Evolutionary conservation across 2,329 filamentous ascomycete genomes (phyloP).

Genomic region (Acrocalymma vagum): DNA sequence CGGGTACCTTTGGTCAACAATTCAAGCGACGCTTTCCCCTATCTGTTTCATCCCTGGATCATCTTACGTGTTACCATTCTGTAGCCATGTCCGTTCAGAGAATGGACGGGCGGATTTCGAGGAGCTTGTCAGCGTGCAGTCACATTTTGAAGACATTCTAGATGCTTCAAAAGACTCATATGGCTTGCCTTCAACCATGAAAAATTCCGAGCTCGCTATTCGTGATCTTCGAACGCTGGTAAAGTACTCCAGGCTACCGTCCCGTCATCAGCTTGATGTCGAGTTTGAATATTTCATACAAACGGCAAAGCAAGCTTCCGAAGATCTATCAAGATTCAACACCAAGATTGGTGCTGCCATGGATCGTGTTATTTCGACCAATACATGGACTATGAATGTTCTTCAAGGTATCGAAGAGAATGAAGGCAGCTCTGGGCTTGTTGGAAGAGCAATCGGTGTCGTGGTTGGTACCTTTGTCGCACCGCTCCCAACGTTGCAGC

Average conservation of each 20-base stretch:
- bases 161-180: constrained; percentile 72
- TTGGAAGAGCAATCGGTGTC: constrained; percentile 55
- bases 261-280: constrained; percentile 73
- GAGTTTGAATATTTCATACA: constrained; percentile 82
- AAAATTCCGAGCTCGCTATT: constrained; percentile 76
- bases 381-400: constrained; percentile 76
- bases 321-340: constrained; percentile 78
- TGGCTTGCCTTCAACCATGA: constrained; percentile 79
- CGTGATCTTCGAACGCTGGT: constrained; percentile 78
- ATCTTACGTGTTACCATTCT: constrained; percentile 72
- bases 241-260: constrained; percentile 72
- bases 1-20: constrained; percentile 68
- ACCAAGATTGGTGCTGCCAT: constrained; percentile 76
- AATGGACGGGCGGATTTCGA: constrained; percentile 67
- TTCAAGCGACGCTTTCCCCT: constrained; percentile 71
- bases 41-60: constrained; percentile 75
- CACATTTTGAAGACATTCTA: constrained; percentile 79
- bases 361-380: constrained; percentile 77
- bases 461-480: constrained; percentile 66
- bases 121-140: constrained; percentile 76
- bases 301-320: constrained; percentile 69
- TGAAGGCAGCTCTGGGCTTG: constrained; percentile 47
- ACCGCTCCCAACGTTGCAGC: constrained; percentile 29
- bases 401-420: constrained; percentile 67
- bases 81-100: constrained; percentile 45